Evolutionary conservation across 768 basidiomycete species (phyloP), one percentile per base, ranked within the genome.

Genomic region (Postia placenta): DNA sequence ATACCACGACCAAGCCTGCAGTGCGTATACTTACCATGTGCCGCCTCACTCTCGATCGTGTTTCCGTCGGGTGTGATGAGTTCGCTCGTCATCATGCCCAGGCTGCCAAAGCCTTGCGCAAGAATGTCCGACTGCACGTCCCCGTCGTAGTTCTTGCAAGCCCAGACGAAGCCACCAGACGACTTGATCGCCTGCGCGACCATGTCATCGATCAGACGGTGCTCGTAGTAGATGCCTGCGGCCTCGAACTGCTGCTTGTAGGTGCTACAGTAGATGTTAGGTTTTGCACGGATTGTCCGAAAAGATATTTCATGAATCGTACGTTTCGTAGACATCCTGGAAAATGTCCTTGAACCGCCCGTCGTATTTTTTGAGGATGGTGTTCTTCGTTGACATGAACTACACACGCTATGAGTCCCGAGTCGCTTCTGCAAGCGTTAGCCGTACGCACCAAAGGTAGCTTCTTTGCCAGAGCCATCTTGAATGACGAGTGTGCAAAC

Each of bases 261-360:
- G 49, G 81, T 68, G 11, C 79, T 81, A 52, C 9, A 22, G 23
- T 38, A 35, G 20, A 24, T 27, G 20, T 41, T 11, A 28, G 35
- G 9, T n/a, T n/a, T n/a, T n/a, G n/a, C n/a, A n/a, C n/a, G n/a
- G n/a, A n/a, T n/a, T n/a, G n/a, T 25, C 12, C 19, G n/a, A n/a
- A n/a, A n/a, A n/a, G n/a, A n/a, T n/a, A n/a, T n/a, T n/a, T n/a
- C 14, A 22, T 1, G 24, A 2, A 1, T 70, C 76, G 46, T 49
- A 80, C 74, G 72, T 60, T 5, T 95, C 90, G 66, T 92, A 99
- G 60, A 97, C 85, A 61, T 96, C 92, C 67, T 97, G 84, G 84
- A 99, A 96, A 64, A 95, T 93, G 61, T 99, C 96, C 75, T 99
- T 99, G 81, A 98, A 99, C 25, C 94, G 81, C 38, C 96, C 96